phyloP scores from a whole-genome alignment of 1,284 basidiomycete genomes.

The Ustanciosporium gigantosporum region DNA sequence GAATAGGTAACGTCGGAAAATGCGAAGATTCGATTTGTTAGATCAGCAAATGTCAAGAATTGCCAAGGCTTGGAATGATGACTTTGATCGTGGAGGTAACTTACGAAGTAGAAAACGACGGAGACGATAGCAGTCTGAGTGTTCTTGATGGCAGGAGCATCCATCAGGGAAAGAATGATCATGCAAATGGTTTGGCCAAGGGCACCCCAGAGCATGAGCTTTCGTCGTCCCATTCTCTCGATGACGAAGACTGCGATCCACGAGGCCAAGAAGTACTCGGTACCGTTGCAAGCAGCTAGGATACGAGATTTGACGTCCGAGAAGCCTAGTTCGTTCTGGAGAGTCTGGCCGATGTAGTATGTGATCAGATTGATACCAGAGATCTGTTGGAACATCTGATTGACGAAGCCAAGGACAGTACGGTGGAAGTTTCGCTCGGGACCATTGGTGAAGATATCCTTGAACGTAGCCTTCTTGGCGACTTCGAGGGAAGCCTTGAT shows the following conservation, averaged over 20 bases:
- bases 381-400: constrained; percentile 60
- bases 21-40: no score
- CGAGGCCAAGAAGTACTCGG: constrained; percentile 59
- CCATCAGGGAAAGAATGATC: constrained; percentile 43
- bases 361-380: constrained; percentile 57
- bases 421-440: constrained; percentile 57
- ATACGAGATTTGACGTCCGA: constrained; percentile 48
- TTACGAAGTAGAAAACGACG: constrained; percentile 53
- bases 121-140: constrained; percentile 33
- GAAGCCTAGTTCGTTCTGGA: constrained; percentile 51
- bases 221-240: constrained; percentile 53
- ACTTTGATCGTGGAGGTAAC: no score
- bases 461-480: constrained; percentile 23
- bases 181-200: constrained; percentile 51
- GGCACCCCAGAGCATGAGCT: constrained; percentile 54
- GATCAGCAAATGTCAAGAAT: no score
- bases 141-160: constrained; percentile 12
- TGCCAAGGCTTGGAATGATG: no score
- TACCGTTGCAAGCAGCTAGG: constrained; percentile 56
- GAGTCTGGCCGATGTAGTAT: constrained; percentile 59
- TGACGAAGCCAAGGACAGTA: constrained; percentile 49
- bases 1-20: no score
- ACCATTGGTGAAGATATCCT: constrained; percentile 55
- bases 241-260: constrained; percentile 55
- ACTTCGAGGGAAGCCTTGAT: constrained; percentile 45